Evolutionary conservation across 768 basidiomycete species (phyloP).

Genomic region (Mycena venus): DNA sequence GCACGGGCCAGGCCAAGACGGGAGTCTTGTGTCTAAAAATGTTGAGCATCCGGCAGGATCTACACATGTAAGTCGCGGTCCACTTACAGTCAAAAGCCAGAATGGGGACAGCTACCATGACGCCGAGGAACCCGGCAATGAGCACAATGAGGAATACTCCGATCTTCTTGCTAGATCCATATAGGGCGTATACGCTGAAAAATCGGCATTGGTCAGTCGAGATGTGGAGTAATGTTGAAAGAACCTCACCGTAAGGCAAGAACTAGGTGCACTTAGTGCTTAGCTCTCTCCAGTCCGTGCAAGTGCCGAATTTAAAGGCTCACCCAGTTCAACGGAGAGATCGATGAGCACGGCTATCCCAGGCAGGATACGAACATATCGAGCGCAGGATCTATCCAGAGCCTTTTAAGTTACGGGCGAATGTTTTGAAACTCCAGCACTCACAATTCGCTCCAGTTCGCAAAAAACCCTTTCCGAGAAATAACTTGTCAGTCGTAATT

Average conservation of each 20-base stretch:
- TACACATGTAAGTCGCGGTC: neutral
- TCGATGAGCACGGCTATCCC: constrained; percentile 33
- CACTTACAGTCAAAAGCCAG: constrained; percentile 31
- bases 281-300: no score
- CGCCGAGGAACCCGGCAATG: constrained; percentile 29
- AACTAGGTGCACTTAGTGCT: no score
- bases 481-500: neutral
- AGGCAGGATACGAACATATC: constrained; percentile 27
- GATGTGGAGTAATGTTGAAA: no score
- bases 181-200: constrained; percentile 25
- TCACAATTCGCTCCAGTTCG: constrained; percentile 30
- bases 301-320: neutral
- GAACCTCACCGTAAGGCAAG: constrained; percentile 28
- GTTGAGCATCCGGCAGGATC: neutral
- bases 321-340: constrained; percentile 28
- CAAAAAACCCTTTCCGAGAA: constrained; percentile 31
- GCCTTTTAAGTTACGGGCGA: no score
- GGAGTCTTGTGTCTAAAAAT: constrained; percentile 26
- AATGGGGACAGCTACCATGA: constrained; percentile 34
- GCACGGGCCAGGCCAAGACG: constrained; percentile 32
- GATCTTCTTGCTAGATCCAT: constrained; percentile 18
- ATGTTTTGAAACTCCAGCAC: neutral
- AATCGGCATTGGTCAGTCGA: neutral
- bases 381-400: constrained; percentile 14
- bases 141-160: constrained; percentile 15